Evolutionary conservation across 202 grass and related monocot species (phyloP).

Genomic region (Panicum hallii): DNA sequence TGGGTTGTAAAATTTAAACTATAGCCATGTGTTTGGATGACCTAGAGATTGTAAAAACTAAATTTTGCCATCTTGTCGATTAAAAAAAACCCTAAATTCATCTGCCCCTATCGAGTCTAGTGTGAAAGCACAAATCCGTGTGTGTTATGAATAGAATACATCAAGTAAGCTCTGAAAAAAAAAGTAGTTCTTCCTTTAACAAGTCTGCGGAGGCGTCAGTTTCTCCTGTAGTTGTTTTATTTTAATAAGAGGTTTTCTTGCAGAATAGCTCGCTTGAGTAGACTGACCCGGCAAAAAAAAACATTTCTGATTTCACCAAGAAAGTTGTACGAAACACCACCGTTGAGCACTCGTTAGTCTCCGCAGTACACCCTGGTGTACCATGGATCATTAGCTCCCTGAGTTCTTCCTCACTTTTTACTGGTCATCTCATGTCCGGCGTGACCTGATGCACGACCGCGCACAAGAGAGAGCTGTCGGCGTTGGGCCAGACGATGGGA

Average conservation of each 20-base stretch:
- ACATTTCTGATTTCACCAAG: neutral
- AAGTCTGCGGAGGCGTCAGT: too few species aligned
- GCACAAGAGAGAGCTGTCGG: neutral
- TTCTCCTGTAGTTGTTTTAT: too few species aligned
- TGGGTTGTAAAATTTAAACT: too few species aligned
- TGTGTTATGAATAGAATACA: neutral
- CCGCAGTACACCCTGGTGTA: neutral
- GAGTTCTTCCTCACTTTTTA: too few species aligned
- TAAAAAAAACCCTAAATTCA: too few species aligned
- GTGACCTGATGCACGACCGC: constrained; percentile 9
- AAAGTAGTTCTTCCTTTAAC: neutral
- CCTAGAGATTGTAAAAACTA: too few species aligned
- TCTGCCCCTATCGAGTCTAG: neutral
- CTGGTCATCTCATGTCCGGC: neutral
- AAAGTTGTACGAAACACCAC: neutral
- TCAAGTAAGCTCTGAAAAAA: neutral
- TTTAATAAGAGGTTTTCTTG: too few species aligned
- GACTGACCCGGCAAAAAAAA: neutral
- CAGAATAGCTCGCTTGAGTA: too few species aligned
- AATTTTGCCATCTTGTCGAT: too few species aligned
- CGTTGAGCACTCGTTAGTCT: too few species aligned
- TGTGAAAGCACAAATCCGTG: neutral
- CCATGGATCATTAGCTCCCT: neutral
- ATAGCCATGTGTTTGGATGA: too few species aligned
- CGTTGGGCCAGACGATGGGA: neutral